These are phyloP conservation scores for Sclerotinia trifoliorum DNA, from an alignment of 2,329 filamentous ascomycete genomes.

Conservation along the genomic window DNA sequence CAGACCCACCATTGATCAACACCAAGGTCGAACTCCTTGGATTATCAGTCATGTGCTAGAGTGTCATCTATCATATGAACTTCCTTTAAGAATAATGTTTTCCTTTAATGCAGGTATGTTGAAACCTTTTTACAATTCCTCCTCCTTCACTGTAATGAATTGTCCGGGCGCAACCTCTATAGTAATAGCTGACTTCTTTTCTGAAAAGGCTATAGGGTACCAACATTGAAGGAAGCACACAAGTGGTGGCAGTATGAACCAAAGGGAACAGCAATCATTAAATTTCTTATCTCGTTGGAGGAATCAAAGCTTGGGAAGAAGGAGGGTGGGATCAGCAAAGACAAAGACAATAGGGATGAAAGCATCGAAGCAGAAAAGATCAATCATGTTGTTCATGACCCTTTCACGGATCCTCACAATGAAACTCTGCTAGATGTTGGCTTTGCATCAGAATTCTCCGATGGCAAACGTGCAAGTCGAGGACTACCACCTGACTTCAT, in stretches of 20 bases:
- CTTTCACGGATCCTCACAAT: conserved; percentile 28
- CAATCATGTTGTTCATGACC: conserved; percentile 22
- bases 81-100: conserved; percentile 37
- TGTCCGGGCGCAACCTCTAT: not conserved
- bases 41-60: conserved; percentile 34
- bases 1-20: conserved; percentile 21
- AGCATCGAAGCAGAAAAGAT: conserved; percentile 7
- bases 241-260: conserved; percentile 33
- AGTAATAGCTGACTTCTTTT: not conserved
- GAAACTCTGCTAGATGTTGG: conserved; percentile 27
- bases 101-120: conserved; percentile 36
- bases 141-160: not conserved
- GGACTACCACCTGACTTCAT: conserved; percentile 30
- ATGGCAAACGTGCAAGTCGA: conserved; percentile 9
- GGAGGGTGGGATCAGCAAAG: conserved; percentile 1
- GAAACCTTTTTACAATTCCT: not conserved
- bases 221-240: conserved; percentile 32
- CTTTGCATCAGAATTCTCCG: not conserved
- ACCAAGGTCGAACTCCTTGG: conserved; percentile 27
- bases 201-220: conserved; percentile 30
- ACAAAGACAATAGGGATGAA: not conserved
- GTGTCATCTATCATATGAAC: conserved; percentile 25
- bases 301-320: conserved; percentile 22
- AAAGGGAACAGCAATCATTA: conserved; percentile 30
- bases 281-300: conserved; percentile 29